phyloP scores from a whole-genome alignment of 129 eudicot genomes.

The Ambrosia artemisiifolia region DNA sequence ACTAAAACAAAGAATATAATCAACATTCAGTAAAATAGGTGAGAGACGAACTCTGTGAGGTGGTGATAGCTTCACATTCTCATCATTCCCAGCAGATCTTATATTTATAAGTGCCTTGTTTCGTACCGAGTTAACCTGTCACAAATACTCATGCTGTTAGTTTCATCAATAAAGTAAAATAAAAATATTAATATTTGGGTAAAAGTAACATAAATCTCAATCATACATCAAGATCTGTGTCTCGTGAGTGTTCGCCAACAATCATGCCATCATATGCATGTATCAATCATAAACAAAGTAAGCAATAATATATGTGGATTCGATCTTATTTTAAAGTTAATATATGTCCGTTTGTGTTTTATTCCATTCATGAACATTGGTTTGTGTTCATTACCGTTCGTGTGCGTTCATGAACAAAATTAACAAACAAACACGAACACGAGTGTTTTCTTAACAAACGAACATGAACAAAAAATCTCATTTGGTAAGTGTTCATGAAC shows the following conservation, averaged over 20 bases:
- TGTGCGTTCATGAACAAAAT: too few relatives aligned
- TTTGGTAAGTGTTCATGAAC: too few relatives aligned
- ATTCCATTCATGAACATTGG: too few relatives aligned
- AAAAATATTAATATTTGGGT: neutral
- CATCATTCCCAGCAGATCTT: conserved; percentile 81
- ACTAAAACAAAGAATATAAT: neutral
- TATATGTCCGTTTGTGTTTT: too few relatives aligned
- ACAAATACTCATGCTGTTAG: conserved; percentile 12
- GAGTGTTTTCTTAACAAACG: too few relatives aligned
- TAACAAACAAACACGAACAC: too few relatives aligned
- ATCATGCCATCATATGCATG: conserved; percentile 99
- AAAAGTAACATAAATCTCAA: neutral
- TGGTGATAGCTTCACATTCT: conserved; percentile 90
- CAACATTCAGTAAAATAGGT: neutral
- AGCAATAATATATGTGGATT: neutral
- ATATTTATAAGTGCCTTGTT: conserved; percentile 78
- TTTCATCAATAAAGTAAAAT: neutral
- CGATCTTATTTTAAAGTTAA: too few relatives aligned
- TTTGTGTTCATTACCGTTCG: too few relatives aligned
- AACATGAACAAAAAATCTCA: too few relatives aligned
- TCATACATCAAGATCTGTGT: conserved; percentile 94
- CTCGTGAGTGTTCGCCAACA: conserved; percentile 96
- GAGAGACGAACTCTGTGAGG: conserved; percentile 70
- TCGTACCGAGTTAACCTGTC: conserved; percentile 82
- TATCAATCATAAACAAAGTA: conserved; percentile 18